Conservation (phyloP, 441 rosid species). For the Euphorbia celastroides region DNA sequence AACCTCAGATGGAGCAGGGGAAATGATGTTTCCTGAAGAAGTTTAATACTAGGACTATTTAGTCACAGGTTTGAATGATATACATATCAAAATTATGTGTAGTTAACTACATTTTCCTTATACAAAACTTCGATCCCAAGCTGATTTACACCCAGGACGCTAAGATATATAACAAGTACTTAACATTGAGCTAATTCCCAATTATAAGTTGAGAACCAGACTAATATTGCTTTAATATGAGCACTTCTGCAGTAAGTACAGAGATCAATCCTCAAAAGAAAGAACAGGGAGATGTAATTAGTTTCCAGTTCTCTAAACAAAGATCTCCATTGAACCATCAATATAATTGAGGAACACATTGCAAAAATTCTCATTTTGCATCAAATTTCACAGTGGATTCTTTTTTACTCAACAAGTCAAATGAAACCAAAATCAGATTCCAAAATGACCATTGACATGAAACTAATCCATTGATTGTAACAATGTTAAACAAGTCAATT, state of each 20-base stretch:
- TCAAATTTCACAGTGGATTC: slow-evolving; percentile 14
- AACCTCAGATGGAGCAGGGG: slow-evolving; percentile 37
- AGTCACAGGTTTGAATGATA: neutral
- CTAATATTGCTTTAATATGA: neutral
- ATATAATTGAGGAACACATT: neutral
- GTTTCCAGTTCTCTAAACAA: slow-evolving; percentile 8
- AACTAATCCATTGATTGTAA: too few species aligned
- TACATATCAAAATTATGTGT: neutral
- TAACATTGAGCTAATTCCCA: neutral
- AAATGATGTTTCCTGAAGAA: slow-evolving; percentile 24
- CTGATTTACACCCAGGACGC: neutral
- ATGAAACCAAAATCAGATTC: slow-evolving; percentile 10
- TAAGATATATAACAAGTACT: neutral
- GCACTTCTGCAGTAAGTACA: neutral
- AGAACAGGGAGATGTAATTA: neutral
- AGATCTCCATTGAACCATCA: slow-evolving; percentile 13
- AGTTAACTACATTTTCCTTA: neutral
- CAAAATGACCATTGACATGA: slow-evolving; percentile 12
- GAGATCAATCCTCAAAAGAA: too few species aligned
- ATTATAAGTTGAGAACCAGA: neutral
- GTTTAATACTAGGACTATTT: slow-evolving; percentile 10
- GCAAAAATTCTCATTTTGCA: too few species aligned
- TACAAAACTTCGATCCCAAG: neutral
- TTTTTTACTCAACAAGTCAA: slow-evolving; percentile 6
- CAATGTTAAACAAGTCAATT: slow-evolving; percentile 13